phyloP scores from a whole-genome alignment of 1,139 yeast genomes.

The Taphrina betulina region DNA sequence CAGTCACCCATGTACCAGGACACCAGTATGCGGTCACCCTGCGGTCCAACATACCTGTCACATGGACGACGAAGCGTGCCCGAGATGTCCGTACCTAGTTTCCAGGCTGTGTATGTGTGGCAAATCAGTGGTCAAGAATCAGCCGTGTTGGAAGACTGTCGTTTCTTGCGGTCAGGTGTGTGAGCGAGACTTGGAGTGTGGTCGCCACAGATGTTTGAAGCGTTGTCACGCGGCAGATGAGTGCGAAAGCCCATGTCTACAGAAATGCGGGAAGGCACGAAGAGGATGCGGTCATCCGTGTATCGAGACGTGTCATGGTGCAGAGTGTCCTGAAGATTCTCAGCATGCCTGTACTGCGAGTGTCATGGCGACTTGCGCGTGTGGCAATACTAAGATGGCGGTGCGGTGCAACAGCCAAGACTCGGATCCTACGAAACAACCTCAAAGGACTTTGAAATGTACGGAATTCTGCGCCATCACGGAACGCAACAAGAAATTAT shows the following conservation, averaged over 20 bases:
- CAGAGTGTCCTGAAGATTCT: constrained; percentile 51
- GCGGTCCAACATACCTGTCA: constrained; percentile 77
- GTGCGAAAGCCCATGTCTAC: constrained; percentile 51
- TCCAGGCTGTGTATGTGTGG: constrained; percentile 73
- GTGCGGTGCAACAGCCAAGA: constrained; percentile 56
- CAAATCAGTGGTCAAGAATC: constrained; percentile 57
- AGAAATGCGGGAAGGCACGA: constrained; percentile 56
- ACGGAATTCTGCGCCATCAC: constrained; percentile 61
- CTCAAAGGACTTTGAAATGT: constrained; percentile 41
- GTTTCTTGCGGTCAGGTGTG: constrained; percentile 76
- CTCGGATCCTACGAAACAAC: constrained; percentile 38
- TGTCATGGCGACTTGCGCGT: constrained; percentile 58
- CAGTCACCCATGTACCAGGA: constrained; percentile 63
- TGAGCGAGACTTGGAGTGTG: constrained; percentile 57
- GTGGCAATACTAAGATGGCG: constrained; percentile 57
- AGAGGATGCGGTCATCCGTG: constrained; percentile 65
- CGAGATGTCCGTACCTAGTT: constrained; percentile 71
- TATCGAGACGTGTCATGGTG: constrained; percentile 62
- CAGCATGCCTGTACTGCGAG: constrained; percentile 52
- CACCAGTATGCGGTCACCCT: constrained; percentile 70
- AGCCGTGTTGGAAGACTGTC: constrained; percentile 65
- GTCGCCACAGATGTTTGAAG: constrained; percentile 65
- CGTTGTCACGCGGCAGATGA: constrained; percentile 54
- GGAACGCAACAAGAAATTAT: constrained; percentile 61
- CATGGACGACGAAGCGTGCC: constrained; percentile 61